Evolutionary conservation across 2,329 filamentous ascomycete genomes (phyloP).

Genomic region (Waltergamsia citrina): DNA sequence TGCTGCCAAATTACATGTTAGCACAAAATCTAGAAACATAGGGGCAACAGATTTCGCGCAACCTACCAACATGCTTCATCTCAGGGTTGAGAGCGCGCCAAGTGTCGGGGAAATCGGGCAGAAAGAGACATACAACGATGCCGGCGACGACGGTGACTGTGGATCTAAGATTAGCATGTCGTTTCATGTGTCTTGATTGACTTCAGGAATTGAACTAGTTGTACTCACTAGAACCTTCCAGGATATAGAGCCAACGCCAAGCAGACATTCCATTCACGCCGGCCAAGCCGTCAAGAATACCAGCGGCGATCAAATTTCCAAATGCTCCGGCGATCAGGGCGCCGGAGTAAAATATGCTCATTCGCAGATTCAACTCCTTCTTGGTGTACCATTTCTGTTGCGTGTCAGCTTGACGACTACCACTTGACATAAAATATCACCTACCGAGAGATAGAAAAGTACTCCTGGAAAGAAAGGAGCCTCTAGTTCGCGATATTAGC

Average conservation of each 20-base stretch:
- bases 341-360: conserved; percentile 37
- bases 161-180: neutral
- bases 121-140: conserved; percentile 36
- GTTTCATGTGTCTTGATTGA: no score
- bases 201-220: no score
- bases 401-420: no score
- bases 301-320: conserved; percentile 49
- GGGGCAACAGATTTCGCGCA: no score
- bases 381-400: conserved; percentile 61
- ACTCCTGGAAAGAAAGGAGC: conserved; percentile 57
- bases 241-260: conserved; percentile 51
- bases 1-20: no score
- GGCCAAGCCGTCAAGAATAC: conserved; percentile 47
- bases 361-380: conserved; percentile 41
- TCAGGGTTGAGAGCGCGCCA: conserved; percentile 48
- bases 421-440: no score
- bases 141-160: conserved; percentile 42
- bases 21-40: no score
- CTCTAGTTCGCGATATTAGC: no score
- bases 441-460: conserved; percentile 52
- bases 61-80: conserved; percentile 42
- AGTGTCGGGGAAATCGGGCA: conserved; percentile 47
- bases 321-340: conserved; percentile 22
- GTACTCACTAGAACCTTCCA: conserved; percentile 1
- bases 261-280: conserved; percentile 41